These are phyloP conservation scores for Alternaria sp. DNA, from an alignment of 2,329 filamentous ascomycete genomes.

Conservation along the genomic window DNA sequence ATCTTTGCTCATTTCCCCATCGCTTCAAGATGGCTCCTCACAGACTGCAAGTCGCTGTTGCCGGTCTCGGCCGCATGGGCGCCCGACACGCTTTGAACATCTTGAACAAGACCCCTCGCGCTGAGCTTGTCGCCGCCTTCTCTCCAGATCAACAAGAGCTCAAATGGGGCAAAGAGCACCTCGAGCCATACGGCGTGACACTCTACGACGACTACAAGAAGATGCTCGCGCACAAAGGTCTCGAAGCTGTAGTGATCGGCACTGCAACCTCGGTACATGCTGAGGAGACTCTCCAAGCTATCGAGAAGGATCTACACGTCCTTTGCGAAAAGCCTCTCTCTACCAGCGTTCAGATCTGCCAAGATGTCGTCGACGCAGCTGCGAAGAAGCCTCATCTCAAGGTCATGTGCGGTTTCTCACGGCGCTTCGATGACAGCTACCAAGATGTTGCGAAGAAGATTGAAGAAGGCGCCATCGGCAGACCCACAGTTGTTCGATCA, in stretches of 20 bases:
- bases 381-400: conserved; percentile 48
- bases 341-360: conserved; percentile 37
- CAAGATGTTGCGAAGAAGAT: conserved; percentile 47
- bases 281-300: conserved; percentile 42
- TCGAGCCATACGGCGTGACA: conserved; percentile 54
- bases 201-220: conserved; percentile 57
- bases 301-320: conserved; percentile 47
- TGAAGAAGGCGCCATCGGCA: conserved; percentile 47
- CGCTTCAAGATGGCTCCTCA: conserved; percentile 25
- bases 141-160: conserved; percentile 55
- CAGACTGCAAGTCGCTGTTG: conserved; percentile 52
- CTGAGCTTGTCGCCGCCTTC: conserved; percentile 59
- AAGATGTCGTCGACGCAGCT: conserved; percentile 45
- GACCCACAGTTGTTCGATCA: conserved; percentile 51
- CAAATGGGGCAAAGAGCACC: conserved; percentile 54
- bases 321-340: conserved; percentile 51
- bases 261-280: conserved; percentile 47
- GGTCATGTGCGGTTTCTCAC: conserved; percentile 55
- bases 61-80: conserved; percentile 62
- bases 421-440: conserved; percentile 56
- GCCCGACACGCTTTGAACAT: conserved; percentile 60
- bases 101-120: conserved; percentile 54
- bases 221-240: conserved; percentile 52
- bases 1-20: background rate
- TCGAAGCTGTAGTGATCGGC: conserved; percentile 53